Evolutionary conservation across 306 rosid genomes (phyloP), one percentile per base, ranked within the genome.

Genomic region (Ormosia semicastrata): DNA sequence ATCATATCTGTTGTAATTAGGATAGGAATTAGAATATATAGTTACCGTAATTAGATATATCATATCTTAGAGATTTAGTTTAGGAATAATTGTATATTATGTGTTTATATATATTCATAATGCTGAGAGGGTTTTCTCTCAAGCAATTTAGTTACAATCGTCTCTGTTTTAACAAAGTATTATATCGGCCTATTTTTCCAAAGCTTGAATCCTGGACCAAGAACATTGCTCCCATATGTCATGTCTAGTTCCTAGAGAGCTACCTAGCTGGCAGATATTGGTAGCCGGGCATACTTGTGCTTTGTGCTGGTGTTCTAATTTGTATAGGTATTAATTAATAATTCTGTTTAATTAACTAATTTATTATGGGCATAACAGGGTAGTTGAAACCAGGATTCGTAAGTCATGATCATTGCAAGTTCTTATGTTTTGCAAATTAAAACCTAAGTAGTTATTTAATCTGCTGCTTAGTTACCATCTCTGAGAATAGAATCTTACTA

Each of bases 401-500:
- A 18, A 49, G 40, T 77, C 54, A 47, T 37, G 64, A 18, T 66
- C 53, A n/a, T 18, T 77, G 66, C 30, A 30, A 40, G 8, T 56
- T 67, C 41, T 54, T 52, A 53, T 54, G 47, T 41, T 40, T 40
- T 66, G 58, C 58, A 66, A 66, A 78, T n/a, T 41, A 78, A 67
- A 54, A 41, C 46, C 44, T 2, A 24, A 10, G 14, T 24, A 6
- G 41, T 40, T 68, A 60, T 32, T 33, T 68, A 37, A 14, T 36
- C 5, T 56, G 12, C n/a, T 69, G 7, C 32, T 14, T 9, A 6
- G 32, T 47, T 37, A 50, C 13, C 39, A 52, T 54, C 14, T 14
- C 17, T 3, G 36, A 36, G 52, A 69, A 7, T 41, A 11, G 8
- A 68, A 43, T 43, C 67, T 79, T 56, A 58, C 15, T 17, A 29